Evolutionary conservation across 306 rosid genomes (phyloP), one percentile per base, ranked within the genome.

Genomic region (Acacia acuminata): DNA sequence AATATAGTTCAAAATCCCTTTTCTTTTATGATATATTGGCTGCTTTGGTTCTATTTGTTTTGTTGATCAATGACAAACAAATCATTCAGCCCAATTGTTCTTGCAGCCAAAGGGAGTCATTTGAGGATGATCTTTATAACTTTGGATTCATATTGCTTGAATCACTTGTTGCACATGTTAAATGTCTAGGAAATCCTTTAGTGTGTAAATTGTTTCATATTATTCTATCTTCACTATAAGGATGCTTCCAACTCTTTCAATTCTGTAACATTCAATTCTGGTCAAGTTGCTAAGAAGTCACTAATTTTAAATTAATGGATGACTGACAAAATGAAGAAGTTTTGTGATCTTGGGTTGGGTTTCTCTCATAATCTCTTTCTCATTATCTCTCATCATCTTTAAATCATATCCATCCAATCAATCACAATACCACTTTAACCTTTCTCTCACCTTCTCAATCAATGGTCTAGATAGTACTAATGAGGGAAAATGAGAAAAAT

Each of bases 101-200:
- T 73, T 83, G 90, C 87, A 90, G 94, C 84, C 85, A 70, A 64
- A 82, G 68, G 88, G 81, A 78, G 76, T 75, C 82, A 38, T 19
- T 22, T 67, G 92, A 90, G 82, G 87, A 89, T 65, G 98, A 90
- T 85, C 97, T 94, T 75, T 90, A 94, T 89, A 88, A 88, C 86
- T 94, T 92, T 40, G 98, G 98, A 58, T 88, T 89, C 79, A 88
- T 94, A 84, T 81, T 94, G 80, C 90, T 94, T 27, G 95, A 94
- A 81, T 90, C 98, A 56, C 97, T 94, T 16, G 94, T 88, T 56
- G 95, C 95, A 69, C 40, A 58, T 71, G 20, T 15, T 47, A 47
- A 76, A 70, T 43, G 53, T 61, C 20, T 1, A 55, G 76, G 25
- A 30, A 68, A 81, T 71, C 43, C 42, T 75, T 48, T 3, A 30